Evolutionary conservation across 2,329 filamentous ascomycete genomes (phyloP).

Genomic region (Triangularia verruculosa): DNA sequence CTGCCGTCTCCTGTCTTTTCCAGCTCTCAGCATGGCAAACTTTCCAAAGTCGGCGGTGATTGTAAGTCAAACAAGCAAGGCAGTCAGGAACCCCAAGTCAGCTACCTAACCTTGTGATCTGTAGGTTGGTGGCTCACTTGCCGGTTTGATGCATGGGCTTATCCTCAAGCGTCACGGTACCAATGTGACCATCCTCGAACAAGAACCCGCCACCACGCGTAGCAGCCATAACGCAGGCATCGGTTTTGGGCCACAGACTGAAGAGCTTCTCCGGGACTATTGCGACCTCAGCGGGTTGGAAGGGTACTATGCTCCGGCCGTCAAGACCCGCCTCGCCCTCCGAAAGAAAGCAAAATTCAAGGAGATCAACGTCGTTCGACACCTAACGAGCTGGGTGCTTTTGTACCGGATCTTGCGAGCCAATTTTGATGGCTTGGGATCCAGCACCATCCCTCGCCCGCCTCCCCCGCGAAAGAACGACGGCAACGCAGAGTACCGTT

Average conservation of each 20-base stretch:
- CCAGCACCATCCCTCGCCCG: slow-evolving; percentile 22
- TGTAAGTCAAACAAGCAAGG: background rate
- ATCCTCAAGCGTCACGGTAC: slow-evolving; percentile 33
- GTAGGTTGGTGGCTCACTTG: slow-evolving; percentile 36
- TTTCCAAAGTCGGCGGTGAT: background rate
- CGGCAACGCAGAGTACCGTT: slow-evolving; percentile 21
- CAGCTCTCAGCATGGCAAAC: background rate
- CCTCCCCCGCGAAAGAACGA: slow-evolving; percentile 15
- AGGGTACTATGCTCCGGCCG: slow-evolving; percentile 3
- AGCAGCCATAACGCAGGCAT: slow-evolving; percentile 41
- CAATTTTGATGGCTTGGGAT: slow-evolving; percentile 36
- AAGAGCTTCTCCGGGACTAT: slow-evolving; percentile 34
- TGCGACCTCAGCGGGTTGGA: slow-evolving; percentile 28
- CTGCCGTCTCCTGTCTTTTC: background rate
- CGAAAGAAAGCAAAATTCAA: slow-evolving; percentile 13
- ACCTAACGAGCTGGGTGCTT: slow-evolving; percentile 40
- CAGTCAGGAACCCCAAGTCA: background rate
- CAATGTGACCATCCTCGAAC: slow-evolving; percentile 37
- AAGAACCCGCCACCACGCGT: slow-evolving; percentile 34
- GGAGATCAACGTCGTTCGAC: slow-evolving; percentile 25
- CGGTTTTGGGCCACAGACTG: slow-evolving; percentile 33
- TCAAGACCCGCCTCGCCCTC: slow-evolving; percentile 13
- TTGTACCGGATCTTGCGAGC: slow-evolving; percentile 38
- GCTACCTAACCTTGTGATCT: background rate
- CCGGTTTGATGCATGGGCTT: slow-evolving; percentile 32